Evolutionary conservation across 805 yeast species (phyloP).

Genomic region (Wickerhamiella kurtzmanii): DNA sequence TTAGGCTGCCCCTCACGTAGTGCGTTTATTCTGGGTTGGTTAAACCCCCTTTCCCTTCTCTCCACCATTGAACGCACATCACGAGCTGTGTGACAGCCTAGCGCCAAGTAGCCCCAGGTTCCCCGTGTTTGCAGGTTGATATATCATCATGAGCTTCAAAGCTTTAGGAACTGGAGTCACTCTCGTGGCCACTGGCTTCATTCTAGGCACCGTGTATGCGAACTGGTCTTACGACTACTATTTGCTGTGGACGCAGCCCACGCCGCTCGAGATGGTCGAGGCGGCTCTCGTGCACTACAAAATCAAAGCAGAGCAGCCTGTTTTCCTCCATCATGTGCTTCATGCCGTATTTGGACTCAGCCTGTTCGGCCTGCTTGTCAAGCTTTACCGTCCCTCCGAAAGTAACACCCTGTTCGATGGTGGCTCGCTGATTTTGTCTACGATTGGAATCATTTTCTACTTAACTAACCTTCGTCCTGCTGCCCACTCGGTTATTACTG

Average conservation of each 20-base stretch:
- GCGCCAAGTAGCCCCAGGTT: not conserved
- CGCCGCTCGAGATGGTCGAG: constrained; percentile 41
- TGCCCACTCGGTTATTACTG: constrained; percentile 48
- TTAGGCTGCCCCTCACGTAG: too few relatives aligned
- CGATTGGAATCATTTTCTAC: constrained; percentile 64
- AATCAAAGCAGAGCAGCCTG: constrained; percentile 55
- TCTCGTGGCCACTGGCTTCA: constrained; percentile 47
- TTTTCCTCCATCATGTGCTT: constrained; percentile 42
- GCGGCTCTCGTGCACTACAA: constrained; percentile 61
- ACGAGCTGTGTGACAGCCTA: too few relatives aligned
- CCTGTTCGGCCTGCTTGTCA: constrained; percentile 55
- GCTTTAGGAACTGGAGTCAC: constrained; percentile 19
- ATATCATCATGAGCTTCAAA: constrained; percentile 23
- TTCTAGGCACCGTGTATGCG: constrained; percentile 63
- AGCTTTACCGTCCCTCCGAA: constrained; percentile 75
- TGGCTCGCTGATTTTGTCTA: constrained; percentile 61
- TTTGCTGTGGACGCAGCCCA: constrained; percentile 51
- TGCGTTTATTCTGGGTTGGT: too few relatives aligned
- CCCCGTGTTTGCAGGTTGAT: too few relatives aligned
- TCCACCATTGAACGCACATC: too few relatives aligned
- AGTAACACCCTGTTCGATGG: constrained; percentile 84
- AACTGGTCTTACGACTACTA: constrained; percentile 72
- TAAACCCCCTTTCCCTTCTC: too few relatives aligned
- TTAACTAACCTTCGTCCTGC: constrained; percentile 80
- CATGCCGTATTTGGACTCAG: constrained; percentile 55